These are phyloP conservation scores for Fistulifera pelliculosa DNA, from an alignment of 108 stramenopile species.

Conservation along the genomic window DNA sequence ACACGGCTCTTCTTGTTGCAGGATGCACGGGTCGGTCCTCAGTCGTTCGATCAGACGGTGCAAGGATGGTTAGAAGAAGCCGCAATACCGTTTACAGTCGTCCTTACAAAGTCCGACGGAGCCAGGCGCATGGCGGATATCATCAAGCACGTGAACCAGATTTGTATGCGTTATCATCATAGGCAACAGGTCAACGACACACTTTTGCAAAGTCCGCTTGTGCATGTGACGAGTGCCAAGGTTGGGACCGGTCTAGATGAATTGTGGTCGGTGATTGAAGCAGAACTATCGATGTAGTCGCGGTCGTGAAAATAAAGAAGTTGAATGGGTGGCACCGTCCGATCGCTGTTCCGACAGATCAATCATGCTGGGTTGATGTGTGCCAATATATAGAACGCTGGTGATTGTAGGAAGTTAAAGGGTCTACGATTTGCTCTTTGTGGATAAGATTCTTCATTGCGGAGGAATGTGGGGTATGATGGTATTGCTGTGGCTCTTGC, in stretches of 20 bases:
- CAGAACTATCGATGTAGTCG: conserved; percentile 21
- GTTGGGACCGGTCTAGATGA: conserved; percentile 33
- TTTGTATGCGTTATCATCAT: conserved; percentile 58
- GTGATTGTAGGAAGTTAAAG: too few relatives aligned
- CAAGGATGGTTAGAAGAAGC: conserved; percentile 83
- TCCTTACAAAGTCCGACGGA: conserved; percentile 80
- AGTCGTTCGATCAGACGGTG: conserved; percentile 48
- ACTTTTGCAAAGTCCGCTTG: conserved; percentile 20
- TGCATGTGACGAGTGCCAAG: conserved; percentile 47
- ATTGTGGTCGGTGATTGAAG: conserved; percentile 33
- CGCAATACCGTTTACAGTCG: conserved; percentile 56
- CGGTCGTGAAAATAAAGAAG: too few relatives aligned
- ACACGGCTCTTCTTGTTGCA: conserved; percentile 59
- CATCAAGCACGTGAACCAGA: conserved; percentile 57
- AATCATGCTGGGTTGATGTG: too few relatives aligned
- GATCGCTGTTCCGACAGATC: too few relatives aligned
- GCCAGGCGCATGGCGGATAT: conserved; percentile 26
- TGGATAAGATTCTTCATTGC: too few relatives aligned
- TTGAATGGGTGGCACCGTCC: too few relatives aligned
- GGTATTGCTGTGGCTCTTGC: too few relatives aligned
- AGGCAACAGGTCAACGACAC: conserved; percentile 4
- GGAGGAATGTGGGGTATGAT: too few relatives aligned
- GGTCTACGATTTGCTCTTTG: too few relatives aligned
- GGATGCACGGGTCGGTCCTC: conserved; percentile 49
- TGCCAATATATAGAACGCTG: too few relatives aligned